These are phyloP conservation scores for Micromonas commoda DNA, from an alignment of 139 green algal species.

Conservation along the genomic window DNA sequence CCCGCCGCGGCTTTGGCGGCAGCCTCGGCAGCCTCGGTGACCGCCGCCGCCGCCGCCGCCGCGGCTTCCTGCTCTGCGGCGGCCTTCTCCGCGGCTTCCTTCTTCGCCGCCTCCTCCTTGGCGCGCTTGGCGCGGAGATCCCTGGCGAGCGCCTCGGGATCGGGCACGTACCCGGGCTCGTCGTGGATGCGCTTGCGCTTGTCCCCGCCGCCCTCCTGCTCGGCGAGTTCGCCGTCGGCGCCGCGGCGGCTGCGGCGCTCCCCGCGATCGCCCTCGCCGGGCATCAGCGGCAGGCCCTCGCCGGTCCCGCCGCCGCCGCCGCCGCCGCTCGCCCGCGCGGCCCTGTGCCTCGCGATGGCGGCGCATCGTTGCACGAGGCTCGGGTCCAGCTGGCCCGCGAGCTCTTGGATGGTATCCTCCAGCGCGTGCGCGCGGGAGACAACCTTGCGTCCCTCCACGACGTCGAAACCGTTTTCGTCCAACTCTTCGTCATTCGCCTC, in stretches of 20 bases:
- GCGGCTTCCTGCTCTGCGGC: not conserved
- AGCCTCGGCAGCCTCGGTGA: not conserved
- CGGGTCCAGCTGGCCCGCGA: not conserved
- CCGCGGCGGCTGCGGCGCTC: not conserved
- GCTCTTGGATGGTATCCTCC: not conserved
- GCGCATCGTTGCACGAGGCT: not conserved
- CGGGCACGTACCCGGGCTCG: not conserved
- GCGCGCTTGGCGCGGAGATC: not conserved
- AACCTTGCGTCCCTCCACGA: not conserved
- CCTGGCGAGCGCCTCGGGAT: constrained; percentile 36
- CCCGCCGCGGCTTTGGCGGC: not conserved
- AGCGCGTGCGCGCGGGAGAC: not conserved
- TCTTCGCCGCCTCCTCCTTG: not conserved
- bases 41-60: too few species aligned
- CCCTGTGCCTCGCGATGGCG: not conserved
- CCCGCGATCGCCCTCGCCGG: not conserved
- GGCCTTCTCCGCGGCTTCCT: constrained; percentile 2
- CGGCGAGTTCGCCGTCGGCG: constrained; percentile 18
- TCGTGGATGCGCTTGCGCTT: not conserved
- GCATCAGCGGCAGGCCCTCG: not conserved
- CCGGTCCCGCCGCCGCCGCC: not conserved
- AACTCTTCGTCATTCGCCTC: constrained; percentile 5
- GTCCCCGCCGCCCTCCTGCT: constrained; percentile 24
- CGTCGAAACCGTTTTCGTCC: not conserved
- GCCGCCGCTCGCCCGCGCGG: too few species aligned